Conservation (phyloP, 2,329 filamentous ascomycete species). For the Colletotrichum karsti region DNA sequence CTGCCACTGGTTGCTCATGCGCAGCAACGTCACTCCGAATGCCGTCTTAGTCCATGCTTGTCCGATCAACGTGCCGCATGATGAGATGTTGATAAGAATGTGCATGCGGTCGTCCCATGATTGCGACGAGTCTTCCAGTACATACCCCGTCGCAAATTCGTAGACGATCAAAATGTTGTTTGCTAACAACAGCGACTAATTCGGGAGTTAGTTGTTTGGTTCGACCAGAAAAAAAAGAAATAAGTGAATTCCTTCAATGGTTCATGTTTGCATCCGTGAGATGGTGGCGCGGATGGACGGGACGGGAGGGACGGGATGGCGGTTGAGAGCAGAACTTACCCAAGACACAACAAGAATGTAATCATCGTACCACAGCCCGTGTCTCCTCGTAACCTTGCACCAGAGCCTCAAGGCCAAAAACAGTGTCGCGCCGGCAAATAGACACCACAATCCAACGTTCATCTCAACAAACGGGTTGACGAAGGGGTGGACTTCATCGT, state of each 20-base stretch:
- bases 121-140: constrained; percentile 44
- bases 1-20: constrained; percentile 54
- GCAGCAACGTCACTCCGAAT: constrained; percentile 45
- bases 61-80: constrained; percentile 45
- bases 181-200: constrained; percentile 46
- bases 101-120: constrained; percentile 61
- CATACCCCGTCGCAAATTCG: constrained; percentile 58
- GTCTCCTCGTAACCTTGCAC: constrained; percentile 43
- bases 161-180: constrained; percentile 55
- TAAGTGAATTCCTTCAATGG: no score
- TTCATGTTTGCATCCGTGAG: no score
- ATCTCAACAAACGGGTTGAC: constrained; percentile 39
- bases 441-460: constrained; percentile 42
- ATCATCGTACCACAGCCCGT: constrained; percentile 49
- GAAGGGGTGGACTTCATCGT: constrained; percentile 35
- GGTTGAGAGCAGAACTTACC: constrained; percentile 35
- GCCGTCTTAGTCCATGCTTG: constrained; percentile 47
- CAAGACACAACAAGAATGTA: constrained; percentile 45
- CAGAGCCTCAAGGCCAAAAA: constrained; percentile 42
- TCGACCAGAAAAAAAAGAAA: no score
- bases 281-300: background rate
- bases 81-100: constrained; percentile 56
- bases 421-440: constrained; percentile 40
- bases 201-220: background rate
- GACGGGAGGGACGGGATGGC: background rate